Evolutionary conservation across 441 rosid genomes (phyloP), one percentile per base, ranked within the genome.

Genomic region (Populus hybrid): DNA sequence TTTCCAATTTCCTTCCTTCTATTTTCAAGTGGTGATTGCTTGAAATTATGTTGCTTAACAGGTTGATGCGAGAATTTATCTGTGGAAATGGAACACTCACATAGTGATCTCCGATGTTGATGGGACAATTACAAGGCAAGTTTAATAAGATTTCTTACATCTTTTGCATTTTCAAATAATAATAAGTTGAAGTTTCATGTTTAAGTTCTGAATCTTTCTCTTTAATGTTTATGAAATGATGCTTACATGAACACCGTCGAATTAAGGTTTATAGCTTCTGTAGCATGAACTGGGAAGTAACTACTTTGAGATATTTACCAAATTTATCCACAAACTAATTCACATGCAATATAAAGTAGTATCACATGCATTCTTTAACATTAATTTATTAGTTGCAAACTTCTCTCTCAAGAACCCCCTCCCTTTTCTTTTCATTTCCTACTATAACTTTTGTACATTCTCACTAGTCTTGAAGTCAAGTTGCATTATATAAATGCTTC

Each of bases 91-190:
- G 98, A 88, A 93, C 85, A 79, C 94, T 74, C 93, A 90, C 40
- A 87, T 96, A 74, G 98, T 96, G 73, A 86, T 97, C 83, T 93
- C 98, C 28, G 98, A 97, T 88, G 99, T 96, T 75, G 99, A 96
- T 84, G 99, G 99, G 80, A 96, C 98, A 50, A 96, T 96, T 74
- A 96, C 99, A 76, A 94, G 85, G 99, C 91, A 85, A 84, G 89
- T 68, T 33, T 36, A n/a, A 11, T 28, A 33, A 33, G 18, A 4
- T 31, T 6, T 68, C 73, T 67, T 59, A 31, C n/a, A 26, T 38
- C 53, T 61, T 67, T 72, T 11, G 71, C 71, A 68, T 68, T 33
- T 80, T 35, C 12, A 65, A 38, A 21, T 21, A 72, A 61, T 50
- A 21, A 50, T 8, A 4, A 24, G 20, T 14, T 3, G 33, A 29